phyloP scores from a whole-genome alignment of 1,284 basidiomycete genomes.

The Tilletia indica region DNA sequence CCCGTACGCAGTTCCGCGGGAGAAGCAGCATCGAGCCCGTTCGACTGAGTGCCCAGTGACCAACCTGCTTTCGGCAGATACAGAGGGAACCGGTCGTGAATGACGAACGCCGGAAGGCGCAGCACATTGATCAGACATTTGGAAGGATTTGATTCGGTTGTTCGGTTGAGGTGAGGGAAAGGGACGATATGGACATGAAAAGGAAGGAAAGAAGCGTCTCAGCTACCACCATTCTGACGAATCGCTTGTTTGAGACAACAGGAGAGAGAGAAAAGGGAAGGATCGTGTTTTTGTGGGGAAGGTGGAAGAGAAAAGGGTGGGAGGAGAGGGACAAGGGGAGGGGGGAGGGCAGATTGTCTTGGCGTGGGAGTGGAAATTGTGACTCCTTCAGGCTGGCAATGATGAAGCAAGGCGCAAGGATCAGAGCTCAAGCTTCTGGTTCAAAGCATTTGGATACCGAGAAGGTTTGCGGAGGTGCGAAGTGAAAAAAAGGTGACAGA shows the following conservation, averaged over 20 bases:
- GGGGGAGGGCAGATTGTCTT: background rate
- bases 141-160: slow-evolving; percentile 11
- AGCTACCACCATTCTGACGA: slow-evolving; percentile 7
- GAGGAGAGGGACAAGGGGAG: background rate
- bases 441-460: background rate
- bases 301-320: background rate
- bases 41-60: too few relatives aligned
- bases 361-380: background rate
- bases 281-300: background rate
- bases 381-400: slow-evolving; percentile 6
- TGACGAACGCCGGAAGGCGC: too few relatives aligned
- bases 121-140: slow-evolving; percentile 3
- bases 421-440: slow-evolving; percentile 5
- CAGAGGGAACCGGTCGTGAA: too few relatives aligned
- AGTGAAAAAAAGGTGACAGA: too few relatives aligned
- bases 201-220: slow-evolving; percentile 24
- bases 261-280: background rate
- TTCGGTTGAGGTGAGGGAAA: background rate
- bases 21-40: background rate
- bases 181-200: slow-evolving; percentile 6
- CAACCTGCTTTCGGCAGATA: too few relatives aligned
- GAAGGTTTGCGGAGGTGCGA: background rate
- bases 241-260: slow-evolving; percentile 22
- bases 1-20: slow-evolving; percentile 1
- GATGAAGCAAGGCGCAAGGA: slow-evolving; percentile 13